A percentile compares a stretch with the other conserved stretches of the same genome.
These are phyloP conservation scores for Corylus heterophylla DNA, from an alignment of 306 rosid genomes.

Conservation along the genomic window DNA sequence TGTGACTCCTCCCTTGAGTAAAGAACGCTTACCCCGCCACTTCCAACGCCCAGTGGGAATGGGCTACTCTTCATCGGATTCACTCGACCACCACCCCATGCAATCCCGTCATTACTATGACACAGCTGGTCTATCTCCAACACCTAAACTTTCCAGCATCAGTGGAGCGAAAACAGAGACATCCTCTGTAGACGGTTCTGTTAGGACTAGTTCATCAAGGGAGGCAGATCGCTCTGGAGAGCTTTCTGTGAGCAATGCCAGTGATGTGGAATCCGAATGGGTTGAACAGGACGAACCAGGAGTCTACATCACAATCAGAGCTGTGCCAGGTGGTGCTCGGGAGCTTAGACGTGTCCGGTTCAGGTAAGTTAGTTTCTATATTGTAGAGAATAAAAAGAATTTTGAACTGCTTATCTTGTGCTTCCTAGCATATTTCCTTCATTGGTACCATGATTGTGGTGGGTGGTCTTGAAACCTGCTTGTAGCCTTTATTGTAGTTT, in stretches of 20 bases:
- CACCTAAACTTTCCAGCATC: conserved; percentile 66
- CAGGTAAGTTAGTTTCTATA: conserved; percentile 52
- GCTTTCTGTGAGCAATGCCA: conserved; percentile 87
- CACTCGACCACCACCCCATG: conserved; percentile 61
- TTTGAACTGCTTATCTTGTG: background rate
- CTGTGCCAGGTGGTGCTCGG: conserved; percentile 75
- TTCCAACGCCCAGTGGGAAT: conserved; percentile 53
- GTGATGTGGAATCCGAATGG: conserved; percentile 98
- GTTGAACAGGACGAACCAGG: conserved; percentile 97
- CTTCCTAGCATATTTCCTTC: background rate
- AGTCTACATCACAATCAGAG: conserved; percentile 90
- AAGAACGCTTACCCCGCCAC: conserved; percentile 61
- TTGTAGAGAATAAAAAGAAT: conserved; percentile 3
- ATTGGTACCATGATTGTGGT: background rate
- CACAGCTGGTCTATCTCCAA: conserved; percentile 59
- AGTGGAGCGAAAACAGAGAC: conserved; percentile 61
- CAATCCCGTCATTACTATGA: conserved; percentile 59
- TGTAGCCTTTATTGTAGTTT: background rate
- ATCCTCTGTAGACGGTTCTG: conserved; percentile 80
- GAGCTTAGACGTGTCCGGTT: conserved; percentile 93
- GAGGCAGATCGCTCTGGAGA: conserved; percentile 84
- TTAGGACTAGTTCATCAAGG: conserved; percentile 78
- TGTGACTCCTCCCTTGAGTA: conserved; percentile 77
- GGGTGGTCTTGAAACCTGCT: background rate
- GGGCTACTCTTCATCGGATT: conserved; percentile 88